Evolutionary conservation across 2,329 filamentous ascomycete species (phyloP).

Genomic region (Didymellaceae sp.): DNA sequence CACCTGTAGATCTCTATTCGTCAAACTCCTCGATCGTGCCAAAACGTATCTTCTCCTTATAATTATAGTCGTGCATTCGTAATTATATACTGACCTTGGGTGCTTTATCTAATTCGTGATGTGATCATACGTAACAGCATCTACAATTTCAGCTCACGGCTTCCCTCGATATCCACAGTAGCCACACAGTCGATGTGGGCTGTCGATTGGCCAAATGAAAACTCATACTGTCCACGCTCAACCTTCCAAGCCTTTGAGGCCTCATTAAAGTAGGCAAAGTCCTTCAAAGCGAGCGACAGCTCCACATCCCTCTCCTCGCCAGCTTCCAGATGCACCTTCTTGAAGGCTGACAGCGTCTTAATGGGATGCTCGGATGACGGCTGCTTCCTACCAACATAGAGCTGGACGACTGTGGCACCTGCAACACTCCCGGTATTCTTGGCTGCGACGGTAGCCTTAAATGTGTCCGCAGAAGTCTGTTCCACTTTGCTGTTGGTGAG

Average conservation of each 20-base stretch:
- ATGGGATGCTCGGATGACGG: constrained; percentile 57
- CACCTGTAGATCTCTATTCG: too few relatives aligned
- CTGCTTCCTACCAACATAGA: constrained; percentile 63
- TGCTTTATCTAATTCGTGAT: too few relatives aligned
- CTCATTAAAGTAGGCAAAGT: constrained; percentile 46
- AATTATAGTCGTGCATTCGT: too few relatives aligned
- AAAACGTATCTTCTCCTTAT: too few relatives aligned
- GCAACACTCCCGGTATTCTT: constrained; percentile 59
- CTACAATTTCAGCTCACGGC: constrained; percentile 27
- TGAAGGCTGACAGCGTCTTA: constrained; percentile 73
- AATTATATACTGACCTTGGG: too few relatives aligned
- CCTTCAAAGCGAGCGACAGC: constrained; percentile 48
- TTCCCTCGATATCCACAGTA: constrained; percentile 31
- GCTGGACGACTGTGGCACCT: constrained; percentile 61
- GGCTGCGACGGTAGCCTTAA: constrained; percentile 50
- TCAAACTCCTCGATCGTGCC: too few relatives aligned
- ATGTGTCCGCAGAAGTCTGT: constrained; percentile 60
- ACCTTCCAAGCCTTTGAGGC: constrained; percentile 35
- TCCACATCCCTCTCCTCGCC: constrained; percentile 64
- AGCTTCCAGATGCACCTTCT: constrained; percentile 65
- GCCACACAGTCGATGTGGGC: constrained; percentile 34
- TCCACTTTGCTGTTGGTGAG: constrained; percentile 62
- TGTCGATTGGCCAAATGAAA: constrained; percentile 42
- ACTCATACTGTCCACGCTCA: constrained; percentile 40
- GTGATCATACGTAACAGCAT: too few relatives aligned